These are phyloP conservation scores for Collariella sp. DNA, from an alignment of 495 filamentous ascomycete genomes.

Conservation along the genomic window DNA sequence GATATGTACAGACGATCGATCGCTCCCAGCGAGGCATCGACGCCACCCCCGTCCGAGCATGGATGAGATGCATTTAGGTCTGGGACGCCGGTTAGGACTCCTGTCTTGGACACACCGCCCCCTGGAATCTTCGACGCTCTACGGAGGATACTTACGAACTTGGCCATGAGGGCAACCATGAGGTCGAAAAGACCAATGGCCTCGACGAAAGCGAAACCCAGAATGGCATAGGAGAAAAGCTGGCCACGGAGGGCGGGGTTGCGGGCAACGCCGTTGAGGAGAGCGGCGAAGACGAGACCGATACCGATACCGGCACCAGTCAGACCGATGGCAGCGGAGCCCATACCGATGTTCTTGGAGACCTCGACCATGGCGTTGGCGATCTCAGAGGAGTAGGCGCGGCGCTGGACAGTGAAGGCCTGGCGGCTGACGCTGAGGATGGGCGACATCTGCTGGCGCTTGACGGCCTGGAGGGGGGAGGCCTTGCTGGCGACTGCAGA, in stretches of 20 bases:
- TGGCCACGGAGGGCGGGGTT: conserved; percentile 85
- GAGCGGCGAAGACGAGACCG: conserved; percentile 81
- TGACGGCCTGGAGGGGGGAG: conserved; percentile 51
- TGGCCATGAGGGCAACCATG: conserved; percentile 87
- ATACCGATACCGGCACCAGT: conserved; percentile 89
- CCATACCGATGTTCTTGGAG: conserved; percentile 82
- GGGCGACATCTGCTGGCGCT: conserved; percentile 57
- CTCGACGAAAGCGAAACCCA: conserved; percentile 90
- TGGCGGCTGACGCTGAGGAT: conserved; percentile 58
- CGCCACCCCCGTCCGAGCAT: conserved; percentile 12
- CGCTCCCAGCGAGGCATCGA: conserved; percentile 18
- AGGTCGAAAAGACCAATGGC: conserved; percentile 90
- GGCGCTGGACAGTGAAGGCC: conserved; percentile 55
- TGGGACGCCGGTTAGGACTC: conserved; percentile 11
- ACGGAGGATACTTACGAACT: conserved; percentile 46
- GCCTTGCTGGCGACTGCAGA: conserved; percentile 34
- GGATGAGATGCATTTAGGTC: conserved; percentile 24
- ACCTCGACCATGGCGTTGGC: conserved; percentile 77
- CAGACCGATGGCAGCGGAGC: conserved; percentile 79
- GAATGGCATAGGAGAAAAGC: conserved; percentile 89
- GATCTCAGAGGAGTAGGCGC: conserved; percentile 73
- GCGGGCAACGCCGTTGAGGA: conserved; percentile 75
- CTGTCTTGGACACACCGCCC: neutral
- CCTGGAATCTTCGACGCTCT: neutral
- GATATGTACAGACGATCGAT: conserved; percentile 27